Conservation (phyloP, 2,329 filamentous ascomycete species). For the Didymella lethalis region DNA sequence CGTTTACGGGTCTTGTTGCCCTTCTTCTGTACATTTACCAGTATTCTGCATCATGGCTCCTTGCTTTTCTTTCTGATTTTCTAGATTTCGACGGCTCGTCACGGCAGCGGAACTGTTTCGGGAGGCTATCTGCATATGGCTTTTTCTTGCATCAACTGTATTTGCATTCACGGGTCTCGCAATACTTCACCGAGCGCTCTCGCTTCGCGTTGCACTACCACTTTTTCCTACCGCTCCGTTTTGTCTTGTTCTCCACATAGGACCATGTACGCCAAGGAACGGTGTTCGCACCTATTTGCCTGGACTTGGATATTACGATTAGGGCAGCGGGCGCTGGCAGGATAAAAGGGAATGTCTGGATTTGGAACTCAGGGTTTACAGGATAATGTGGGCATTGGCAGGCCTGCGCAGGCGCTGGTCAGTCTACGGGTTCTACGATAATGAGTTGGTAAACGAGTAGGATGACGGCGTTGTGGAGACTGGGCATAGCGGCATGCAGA, state of each 20-base stretch:
- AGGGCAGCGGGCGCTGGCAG: conserved; percentile 22
- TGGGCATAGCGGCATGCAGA: conserved; percentile 28
- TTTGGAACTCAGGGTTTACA: conserved; percentile 32
- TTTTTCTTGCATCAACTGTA: conserved; percentile 24
- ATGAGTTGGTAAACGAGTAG: conserved; percentile 32
- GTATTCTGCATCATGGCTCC: conserved; percentile 26
- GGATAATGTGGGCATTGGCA: conserved; percentile 34
- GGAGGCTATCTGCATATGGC: conserved; percentile 25
- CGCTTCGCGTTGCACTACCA: conserved; percentile 15
- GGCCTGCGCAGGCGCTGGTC: conserved; percentile 46
- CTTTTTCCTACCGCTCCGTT: conserved; percentile 29
- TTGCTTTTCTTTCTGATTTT: conserved; percentile 23
- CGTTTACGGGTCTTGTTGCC: conserved; percentile 14
- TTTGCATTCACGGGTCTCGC: conserved; percentile 14
- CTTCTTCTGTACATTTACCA: conserved; percentile 42
- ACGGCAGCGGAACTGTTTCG: conserved; percentile 18
- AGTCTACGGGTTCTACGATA: conserved; percentile 34
- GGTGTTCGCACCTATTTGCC: conserved; percentile 24
- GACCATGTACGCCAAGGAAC: conserved; percentile 26
- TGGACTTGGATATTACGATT: conserved; percentile 22
- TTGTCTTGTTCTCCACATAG: conserved; percentile 27
- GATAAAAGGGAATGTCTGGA: conserved; percentile 20
- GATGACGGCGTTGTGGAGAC: conserved; percentile 26
- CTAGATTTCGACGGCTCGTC: conserved; percentile 23
- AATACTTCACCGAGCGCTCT: conserved; percentile 11